Evolutionary conservation across 169 alveolate species (phyloP), one percentile per base, ranked within the genome.

Genomic region (Plasmodium inui): DNA sequence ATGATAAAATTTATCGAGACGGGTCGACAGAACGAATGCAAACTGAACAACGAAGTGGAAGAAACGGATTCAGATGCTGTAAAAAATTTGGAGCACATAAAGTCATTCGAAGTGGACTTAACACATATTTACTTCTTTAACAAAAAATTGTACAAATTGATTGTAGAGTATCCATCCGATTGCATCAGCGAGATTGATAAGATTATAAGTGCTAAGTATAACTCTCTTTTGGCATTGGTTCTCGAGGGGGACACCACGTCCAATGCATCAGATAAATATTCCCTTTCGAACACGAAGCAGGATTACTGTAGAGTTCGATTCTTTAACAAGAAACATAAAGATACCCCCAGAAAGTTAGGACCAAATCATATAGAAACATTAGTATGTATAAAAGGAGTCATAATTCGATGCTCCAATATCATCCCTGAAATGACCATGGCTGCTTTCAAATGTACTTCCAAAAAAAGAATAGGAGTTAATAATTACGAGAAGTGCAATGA

Each of bases 401-500:
- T 99, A 3, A 98, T 98, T 50, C 97, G 99, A 82, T 97, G 98
- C 61, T 98, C 99, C 10, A 99, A 98, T 86, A 96, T 99, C 28
- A 96, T 98, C 46, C 99, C 99, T 7, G 99, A 99, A 96, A 99
- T 99, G 99, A 98, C 99, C 37, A 98, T 98, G 96, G 99, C 99
- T 1, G 98, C 98, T 30, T 99, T 99, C 94, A 96, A 98, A 92
- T 99, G 99, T 82, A 98, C 98, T 1, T 98, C 98, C 8, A 97
- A 98, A 78, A 95, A 94, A 84, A 95, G 96, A 85, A 88, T 89
- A 90, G 97, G 96, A 72, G 90, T 95, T 86, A 96, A 94, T 96
- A 95, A 94, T 89, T 95, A 94, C 72, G 96, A 96, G 82, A 96
- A 96, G 80, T 98, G 99, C 89, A 97, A 96, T n/a, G 97, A 97